Evolutionary conservation across 1,284 basidiomycete genomes (phyloP).

Genomic region (Golubevia pallescens): DNA sequence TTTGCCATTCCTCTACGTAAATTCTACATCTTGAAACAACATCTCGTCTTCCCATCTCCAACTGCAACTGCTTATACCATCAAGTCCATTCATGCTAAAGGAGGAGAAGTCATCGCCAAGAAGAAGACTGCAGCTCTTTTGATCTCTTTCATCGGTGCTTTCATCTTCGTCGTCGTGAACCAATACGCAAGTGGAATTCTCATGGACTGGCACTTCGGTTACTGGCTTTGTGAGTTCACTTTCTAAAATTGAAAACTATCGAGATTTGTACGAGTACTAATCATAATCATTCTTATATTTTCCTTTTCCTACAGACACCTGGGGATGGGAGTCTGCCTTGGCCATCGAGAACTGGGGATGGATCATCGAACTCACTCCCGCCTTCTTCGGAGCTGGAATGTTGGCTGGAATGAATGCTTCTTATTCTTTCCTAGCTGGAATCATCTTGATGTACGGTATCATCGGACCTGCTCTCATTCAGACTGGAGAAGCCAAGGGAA

Average conservation of each 20-base stretch:
- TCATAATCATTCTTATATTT: no score
- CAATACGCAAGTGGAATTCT: slow-evolving; percentile 46
- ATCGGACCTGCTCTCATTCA: slow-evolving; percentile 41
- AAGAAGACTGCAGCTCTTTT: slow-evolving; percentile 40
- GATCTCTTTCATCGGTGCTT: slow-evolving; percentile 31
- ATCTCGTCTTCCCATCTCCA: slow-evolving; percentile 50
- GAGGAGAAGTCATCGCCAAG: slow-evolving; percentile 31
- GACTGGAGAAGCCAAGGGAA: not conserved
- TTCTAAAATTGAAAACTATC: no score
- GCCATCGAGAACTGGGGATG: slow-evolving; percentile 55
- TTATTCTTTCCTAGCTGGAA: slow-evolving; percentile 39
- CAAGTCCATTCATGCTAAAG: slow-evolving; percentile 42
- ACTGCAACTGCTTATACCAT: slow-evolving; percentile 50
- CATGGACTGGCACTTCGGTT: slow-evolving; percentile 53
- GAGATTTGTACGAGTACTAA: no score
- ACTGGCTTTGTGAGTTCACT: no score
- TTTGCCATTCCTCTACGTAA: slow-evolving; percentile 55
- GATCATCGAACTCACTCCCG: slow-evolving; percentile 46
- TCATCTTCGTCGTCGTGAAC: slow-evolving; percentile 36
- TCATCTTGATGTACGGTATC: slow-evolving; percentile 44
- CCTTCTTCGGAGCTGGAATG: slow-evolving; percentile 51
- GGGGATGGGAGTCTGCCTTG: slow-evolving; percentile 44
- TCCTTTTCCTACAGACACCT: no score
- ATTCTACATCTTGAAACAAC: slow-evolving; percentile 55
- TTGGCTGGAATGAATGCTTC: slow-evolving; percentile 54